Percentiles rank a stretch among this genome's conserved stretches.
These are phyloP conservation scores for Aspergillus sp. DNA, from an alignment of 2,329 filamentous ascomycete species.

Conservation along the genomic window DNA sequence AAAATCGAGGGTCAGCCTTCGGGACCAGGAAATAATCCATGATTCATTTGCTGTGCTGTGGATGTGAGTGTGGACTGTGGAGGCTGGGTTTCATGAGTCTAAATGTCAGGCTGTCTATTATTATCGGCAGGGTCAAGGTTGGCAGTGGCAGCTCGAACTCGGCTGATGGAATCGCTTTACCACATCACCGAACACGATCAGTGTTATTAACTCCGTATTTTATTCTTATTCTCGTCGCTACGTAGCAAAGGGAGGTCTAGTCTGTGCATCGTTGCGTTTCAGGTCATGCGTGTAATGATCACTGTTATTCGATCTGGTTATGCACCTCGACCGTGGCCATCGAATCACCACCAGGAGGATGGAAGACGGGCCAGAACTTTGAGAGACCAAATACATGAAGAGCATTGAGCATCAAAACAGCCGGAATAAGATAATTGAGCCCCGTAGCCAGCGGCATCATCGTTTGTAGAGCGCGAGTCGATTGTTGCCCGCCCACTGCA, in stretches of 20 bases:
- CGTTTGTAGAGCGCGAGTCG: background rate
- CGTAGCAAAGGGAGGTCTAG: background rate
- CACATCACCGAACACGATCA: background rate
- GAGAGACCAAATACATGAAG: background rate
- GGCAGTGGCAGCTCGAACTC: background rate
- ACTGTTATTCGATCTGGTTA: background rate
- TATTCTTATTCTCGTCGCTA: background rate
- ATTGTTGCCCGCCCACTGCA: constrained; percentile 2
- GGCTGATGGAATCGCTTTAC: background rate
- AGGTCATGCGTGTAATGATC: background rate
- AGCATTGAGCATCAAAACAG: background rate
- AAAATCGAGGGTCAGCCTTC: background rate
- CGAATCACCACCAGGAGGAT: background rate
- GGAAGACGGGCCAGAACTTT: background rate
- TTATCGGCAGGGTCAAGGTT: too few relatives aligned
- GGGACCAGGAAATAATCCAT: background rate
- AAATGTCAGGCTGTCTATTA: background rate
- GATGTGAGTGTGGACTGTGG: background rate
- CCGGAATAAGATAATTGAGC: background rate
- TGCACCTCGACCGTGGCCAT: background rate
- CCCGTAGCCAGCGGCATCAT: background rate
- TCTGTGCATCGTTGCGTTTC: constrained; percentile 2
- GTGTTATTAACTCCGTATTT: background rate
- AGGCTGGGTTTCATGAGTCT: background rate
- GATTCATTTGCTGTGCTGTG: background rate